These are phyloP conservation scores for Lathyrus oleraceus DNA, from an alignment of 306 rosid species.

Conservation along the genomic window DNA sequence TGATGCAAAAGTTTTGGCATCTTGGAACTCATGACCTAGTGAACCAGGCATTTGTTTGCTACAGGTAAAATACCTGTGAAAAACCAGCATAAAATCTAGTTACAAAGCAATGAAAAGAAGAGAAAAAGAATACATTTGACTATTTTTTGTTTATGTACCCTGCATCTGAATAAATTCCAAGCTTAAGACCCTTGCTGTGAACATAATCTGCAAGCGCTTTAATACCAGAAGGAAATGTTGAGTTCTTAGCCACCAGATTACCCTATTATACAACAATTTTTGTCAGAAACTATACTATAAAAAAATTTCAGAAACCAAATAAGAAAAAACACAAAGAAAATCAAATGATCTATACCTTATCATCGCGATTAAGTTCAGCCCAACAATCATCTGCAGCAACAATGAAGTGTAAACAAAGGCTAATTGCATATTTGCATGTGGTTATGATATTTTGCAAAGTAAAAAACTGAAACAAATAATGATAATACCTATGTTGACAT, in stretches of 20 bases:
- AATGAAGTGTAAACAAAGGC: conserved; percentile 1
- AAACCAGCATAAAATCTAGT: not conserved
- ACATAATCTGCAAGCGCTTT: conserved; percentile 91
- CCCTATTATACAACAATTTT: conserved; percentile 45
- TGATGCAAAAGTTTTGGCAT: conserved; percentile 87
- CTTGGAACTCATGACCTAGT: conserved; percentile 84
- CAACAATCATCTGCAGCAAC: conserved; percentile 84
- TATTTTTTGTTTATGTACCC: conserved; percentile 55
- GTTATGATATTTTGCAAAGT: conserved; percentile 11
- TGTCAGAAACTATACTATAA: not conserved
- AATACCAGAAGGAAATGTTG: conserved; percentile 91
- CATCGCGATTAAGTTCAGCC: conserved; percentile 84
- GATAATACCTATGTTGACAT: conserved; percentile 73
- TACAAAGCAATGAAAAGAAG: not conserved
- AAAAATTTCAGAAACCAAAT: not conserved
- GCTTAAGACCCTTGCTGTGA: conserved; percentile 89
- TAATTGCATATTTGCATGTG: not conserved
- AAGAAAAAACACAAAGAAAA: not conserved
- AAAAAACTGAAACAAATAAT: not conserved
- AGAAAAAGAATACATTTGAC: not conserved
- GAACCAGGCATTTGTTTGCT: conserved; percentile 96
- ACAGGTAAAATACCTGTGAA: conserved; percentile 79
- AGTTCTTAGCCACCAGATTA: conserved; percentile 67
- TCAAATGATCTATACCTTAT: conserved; percentile 41
- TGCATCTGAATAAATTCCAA: conserved; percentile 96